Evolutionary conservation across 176 grass and related monocot genomes (phyloP), one percentile per base, ranked within the genome.

Genomic region (Phoenix roebelenii): DNA sequence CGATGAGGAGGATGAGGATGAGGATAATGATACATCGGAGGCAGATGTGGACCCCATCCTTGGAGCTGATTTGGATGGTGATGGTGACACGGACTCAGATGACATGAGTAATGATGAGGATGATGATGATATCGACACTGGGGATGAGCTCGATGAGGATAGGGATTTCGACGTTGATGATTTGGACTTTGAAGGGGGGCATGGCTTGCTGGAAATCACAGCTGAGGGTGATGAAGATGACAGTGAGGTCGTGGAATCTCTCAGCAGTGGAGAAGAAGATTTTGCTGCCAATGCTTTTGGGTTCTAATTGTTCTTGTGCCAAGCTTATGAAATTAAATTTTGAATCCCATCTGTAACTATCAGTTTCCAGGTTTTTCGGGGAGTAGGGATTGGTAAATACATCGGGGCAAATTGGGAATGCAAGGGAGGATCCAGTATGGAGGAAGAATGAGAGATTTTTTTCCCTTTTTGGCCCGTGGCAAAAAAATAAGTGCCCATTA

Each of bases 21-120:
- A 95, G 0, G 77, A 95, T 1, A 72, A 85, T 3, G 93, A 97
- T 5, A 78, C 92, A 28, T 88, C 88, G 0, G 93, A 92, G 7
- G 73, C 68, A 6, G 87, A 64, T 58, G 54, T 73, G 18, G 22
- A 77, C 5, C 58, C 72, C 0, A 72, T 77, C 61, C 85, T 88
- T 19, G 73, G 20, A 2, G 48, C 79, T 18, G 75, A 65, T 19
- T 48, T 81, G 18, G 74, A 60, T 18, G 64, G 73, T 0, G 80
- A 63, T 17, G 79, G 63, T 19, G 89, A 88, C 48, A 79, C 70
- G 2, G 87, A 98, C 59, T 89, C 84, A 48, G 93, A 89, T 23
- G 84, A 88, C 15, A n/a, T 77, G 19, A 66, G 80, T 25, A 91
- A 77, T 30, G 83, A 70, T n/a, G 90, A 72, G 0, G 86, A 87